A percentile compares a stretch with the other conserved stretches of the same genome.
These are phyloP conservation scores for Ophiosphaerella narmari DNA, from an alignment of 2,329 filamentous ascomycete genomes.

Conservation along the genomic window DNA sequence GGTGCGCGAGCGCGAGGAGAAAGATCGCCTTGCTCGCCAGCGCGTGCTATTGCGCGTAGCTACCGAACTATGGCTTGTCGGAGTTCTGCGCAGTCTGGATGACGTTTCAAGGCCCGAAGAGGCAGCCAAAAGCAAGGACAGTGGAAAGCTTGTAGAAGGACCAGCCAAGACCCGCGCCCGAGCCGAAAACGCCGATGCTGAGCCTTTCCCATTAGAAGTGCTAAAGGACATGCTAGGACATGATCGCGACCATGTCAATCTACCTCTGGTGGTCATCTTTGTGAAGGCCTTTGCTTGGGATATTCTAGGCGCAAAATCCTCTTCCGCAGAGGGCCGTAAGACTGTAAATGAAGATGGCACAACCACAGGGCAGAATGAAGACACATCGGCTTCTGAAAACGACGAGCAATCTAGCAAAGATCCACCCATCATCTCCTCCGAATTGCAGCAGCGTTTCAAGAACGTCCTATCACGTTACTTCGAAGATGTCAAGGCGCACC, in stretches of 20 bases:
- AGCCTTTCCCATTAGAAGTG: slow-evolving; percentile 96
- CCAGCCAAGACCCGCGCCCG: slow-evolving; percentile 67
- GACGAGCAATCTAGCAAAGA: slow-evolving; percentile 63
- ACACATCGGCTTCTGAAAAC: slow-evolving; percentile 57
- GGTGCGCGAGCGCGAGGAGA: slow-evolving; percentile 91
- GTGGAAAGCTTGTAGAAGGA: slow-evolving; percentile 57
- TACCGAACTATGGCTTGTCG: slow-evolving; percentile 94
- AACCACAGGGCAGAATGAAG: slow-evolving; percentile 59
- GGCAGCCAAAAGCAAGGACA: slow-evolving; percentile 64
- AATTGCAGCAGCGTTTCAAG: slow-evolving; percentile 82
- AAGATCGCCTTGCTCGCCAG: slow-evolving; percentile 86
- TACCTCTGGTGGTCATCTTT: slow-evolving; percentile 91
- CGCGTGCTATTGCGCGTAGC: slow-evolving; percentile 85
- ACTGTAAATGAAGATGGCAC: slow-evolving; percentile 80
- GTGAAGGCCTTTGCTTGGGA: slow-evolving; percentile 98
- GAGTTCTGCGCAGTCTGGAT: slow-evolving; percentile 79
- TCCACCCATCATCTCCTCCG: slow-evolving; percentile 73
- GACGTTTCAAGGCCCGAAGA: slow-evolving; percentile 70
- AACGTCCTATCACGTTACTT: slow-evolving; percentile 87
- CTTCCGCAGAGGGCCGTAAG: slow-evolving; percentile 78
- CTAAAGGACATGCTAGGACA: slow-evolving; percentile 93
- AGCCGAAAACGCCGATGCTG: slow-evolving; percentile 69
- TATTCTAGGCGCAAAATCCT: slow-evolving; percentile 77
- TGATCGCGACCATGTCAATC: slow-evolving; percentile 87
- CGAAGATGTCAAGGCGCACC: slow-evolving; percentile 86